phyloP scores from a whole-genome alignment of 2,329 filamentous ascomycete genomes.

The Massarina eburnea region DNA sequence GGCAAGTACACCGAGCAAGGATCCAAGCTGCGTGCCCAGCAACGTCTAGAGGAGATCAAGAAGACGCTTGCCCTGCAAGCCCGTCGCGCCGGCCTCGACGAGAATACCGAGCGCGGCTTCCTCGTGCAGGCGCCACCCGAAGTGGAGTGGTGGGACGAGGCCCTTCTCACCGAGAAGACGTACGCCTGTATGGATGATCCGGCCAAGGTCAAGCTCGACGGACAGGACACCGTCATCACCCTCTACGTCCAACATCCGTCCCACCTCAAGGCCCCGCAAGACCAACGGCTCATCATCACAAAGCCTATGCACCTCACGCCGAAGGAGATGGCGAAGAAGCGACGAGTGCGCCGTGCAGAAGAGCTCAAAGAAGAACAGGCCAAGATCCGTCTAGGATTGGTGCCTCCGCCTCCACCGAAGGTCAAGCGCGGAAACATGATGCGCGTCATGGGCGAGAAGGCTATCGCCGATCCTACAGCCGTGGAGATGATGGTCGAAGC shows the following conservation, averaged over 20 bases:
- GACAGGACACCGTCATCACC: conserved; percentile 84
- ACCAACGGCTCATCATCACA: conserved; percentile 73
- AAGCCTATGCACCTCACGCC: conserved; percentile 92
- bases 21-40: conserved; percentile 83
- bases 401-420: conserved; percentile 88
- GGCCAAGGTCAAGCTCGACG: conserved; percentile 70
- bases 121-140: conserved; percentile 80
- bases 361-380: conserved; percentile 95
- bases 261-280: conserved; percentile 85
- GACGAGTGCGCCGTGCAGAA: conserved; percentile 85
- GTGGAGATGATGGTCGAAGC: conserved; percentile 92
- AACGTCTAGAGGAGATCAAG: conserved; percentile 90
- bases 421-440: conserved; percentile 98
- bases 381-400: conserved; percentile 87
- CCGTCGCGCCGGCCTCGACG: conserved; percentile 88
- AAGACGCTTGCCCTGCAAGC: conserved; percentile 85
- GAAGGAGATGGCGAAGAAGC: conserved; percentile 88
- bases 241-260: conserved; percentile 92
- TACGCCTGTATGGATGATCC: conserved; percentile 72
- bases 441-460: conserved; percentile 89
- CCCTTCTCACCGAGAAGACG: conserved; percentile 70
- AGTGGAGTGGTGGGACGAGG: conserved; percentile 98
- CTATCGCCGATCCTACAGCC: conserved; percentile 94
- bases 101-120: conserved; percentile 90
- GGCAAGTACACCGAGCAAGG: conserved; percentile 97